Base-by-base conservation (phyloP, 352 stramenopile genomes). In the Globisporangium megalacanthum region DNA sequence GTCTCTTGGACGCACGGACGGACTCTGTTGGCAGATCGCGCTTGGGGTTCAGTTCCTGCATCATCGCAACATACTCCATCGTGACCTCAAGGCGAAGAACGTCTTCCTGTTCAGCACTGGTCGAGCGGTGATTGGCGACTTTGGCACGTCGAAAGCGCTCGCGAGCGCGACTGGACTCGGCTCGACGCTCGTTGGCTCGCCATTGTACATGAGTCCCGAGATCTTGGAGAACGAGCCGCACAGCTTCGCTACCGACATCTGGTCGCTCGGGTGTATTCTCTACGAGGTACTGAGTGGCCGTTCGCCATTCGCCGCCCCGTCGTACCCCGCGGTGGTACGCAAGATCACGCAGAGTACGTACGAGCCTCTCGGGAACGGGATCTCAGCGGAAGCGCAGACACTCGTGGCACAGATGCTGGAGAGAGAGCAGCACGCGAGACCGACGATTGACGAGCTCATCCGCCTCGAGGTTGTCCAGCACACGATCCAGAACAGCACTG, bases 201-300 rank as follows among this genome's bases (percentile, higher is more conserved):
- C 78, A 5, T 59, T 90, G 31, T 92, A 90, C 54, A 89, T 94
- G 77, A 89, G 82, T 29, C 84, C 84, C 6, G 45, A 49, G 45
- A 49, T 49, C 19, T 7, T 49, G 19, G 45, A 49, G 45, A 49
- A 33, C 19, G 45, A 49, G 45, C 45, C 45, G 6, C 45, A 49
- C 45, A 49, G 19, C 45, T 49, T 33, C 45, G 45, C 45, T 11
- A 49, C 45, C 55, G 95, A 98, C 65, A 84, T 98, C 7, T 98
- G 95, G 95, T 94, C 75, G 29, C 77, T 98, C 41, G 95, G 95
- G 4, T 98, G 95, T 59, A 90, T 98, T 49, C 73, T 98, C 20
- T 98, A 98, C 66, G 94, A 98, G 66, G 73, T 98, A 9, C 66
- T 49, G 5, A 13, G 19, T 5, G 29, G 45, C 2, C 45, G 15